A percentile compares a stretch with the other conserved stretches of the same genome.
These are phyloP conservation scores for Colletotrichum horii DNA, from an alignment of 2,329 filamentous ascomycete genomes.

Conservation along the genomic window DNA sequence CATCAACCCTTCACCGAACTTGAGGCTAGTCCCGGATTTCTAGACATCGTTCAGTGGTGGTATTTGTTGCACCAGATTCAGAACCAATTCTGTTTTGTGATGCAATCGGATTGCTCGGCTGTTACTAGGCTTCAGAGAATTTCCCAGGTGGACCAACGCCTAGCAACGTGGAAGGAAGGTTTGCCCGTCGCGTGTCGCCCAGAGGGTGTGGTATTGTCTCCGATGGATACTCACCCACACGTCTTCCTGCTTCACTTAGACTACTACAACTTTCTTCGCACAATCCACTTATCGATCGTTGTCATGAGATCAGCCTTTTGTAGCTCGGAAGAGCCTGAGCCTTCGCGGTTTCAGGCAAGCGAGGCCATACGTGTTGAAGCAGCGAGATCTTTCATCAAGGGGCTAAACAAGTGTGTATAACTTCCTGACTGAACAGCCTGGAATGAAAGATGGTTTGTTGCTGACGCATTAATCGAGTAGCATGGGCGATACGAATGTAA, in stretches of 20 bases:
- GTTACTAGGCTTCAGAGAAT: neutral
- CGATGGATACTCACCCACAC: neutral
- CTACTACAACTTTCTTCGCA: neutral
- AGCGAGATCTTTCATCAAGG: neutral
- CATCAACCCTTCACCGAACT: neutral
- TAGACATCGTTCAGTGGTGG: neutral
- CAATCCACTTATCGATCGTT: neutral
- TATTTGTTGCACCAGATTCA: neutral
- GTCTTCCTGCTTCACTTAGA: neutral
- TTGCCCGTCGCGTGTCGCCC: neutral
- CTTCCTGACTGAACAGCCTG: fast-evolving
- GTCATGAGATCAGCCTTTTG: neutral
- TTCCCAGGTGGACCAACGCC: neutral
- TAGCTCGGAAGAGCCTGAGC: neutral
- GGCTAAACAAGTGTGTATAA: neutral
- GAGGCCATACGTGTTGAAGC: neutral
- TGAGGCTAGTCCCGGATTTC: neutral
- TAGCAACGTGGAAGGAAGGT: neutral
- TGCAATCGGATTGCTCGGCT: neutral
- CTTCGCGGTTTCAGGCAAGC: neutral
- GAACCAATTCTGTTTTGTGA: neutral
- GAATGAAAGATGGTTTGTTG: neutral
- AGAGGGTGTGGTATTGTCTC: neutral
- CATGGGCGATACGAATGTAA: neutral
- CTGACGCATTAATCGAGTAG: neutral